Conservation (phyloP, 768 basidiomycete genomes). For the Boletus edulis region DNA sequence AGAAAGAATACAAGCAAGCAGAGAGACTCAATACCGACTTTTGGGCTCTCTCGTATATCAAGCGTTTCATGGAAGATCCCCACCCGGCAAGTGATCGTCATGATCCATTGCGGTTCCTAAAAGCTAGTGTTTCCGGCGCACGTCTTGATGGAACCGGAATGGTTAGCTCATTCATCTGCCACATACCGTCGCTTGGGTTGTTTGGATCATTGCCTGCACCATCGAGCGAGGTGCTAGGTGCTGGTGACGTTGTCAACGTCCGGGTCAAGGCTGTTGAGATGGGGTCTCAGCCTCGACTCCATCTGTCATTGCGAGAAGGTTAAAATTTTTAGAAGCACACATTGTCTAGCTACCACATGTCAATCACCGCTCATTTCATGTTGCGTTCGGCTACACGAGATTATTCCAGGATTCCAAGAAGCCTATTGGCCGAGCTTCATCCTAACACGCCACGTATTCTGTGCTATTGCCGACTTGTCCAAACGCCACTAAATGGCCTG, state of each 20-base stretch:
- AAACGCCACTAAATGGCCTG: neutral
- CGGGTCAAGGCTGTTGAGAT: slow-evolving; percentile 27
- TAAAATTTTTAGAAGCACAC: neutral
- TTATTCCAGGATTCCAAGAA: no score
- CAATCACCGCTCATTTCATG: neutral
- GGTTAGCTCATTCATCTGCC: slow-evolving; percentile 16
- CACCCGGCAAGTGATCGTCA: slow-evolving; percentile 12
- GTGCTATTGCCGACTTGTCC: no score
- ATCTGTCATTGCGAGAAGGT: slow-evolving; percentile 13
- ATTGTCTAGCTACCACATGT: neutral
- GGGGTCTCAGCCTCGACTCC: slow-evolving; percentile 28
- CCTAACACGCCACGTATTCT: no score
- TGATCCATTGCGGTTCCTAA: slow-evolving; percentile 30
- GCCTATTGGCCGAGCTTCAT: no score
- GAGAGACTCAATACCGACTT: slow-evolving; percentile 34
- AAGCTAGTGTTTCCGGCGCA: slow-evolving; percentile 20
- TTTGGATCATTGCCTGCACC: slow-evolving; percentile 14
- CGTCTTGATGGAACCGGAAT: slow-evolving; percentile 15
- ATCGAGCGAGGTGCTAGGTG: slow-evolving; percentile 6
- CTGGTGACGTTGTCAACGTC: slow-evolving; percentile 30
- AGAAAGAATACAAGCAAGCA: slow-evolving; percentile 32
- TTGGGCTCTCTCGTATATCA: slow-evolving; percentile 42
- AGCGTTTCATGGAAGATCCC: slow-evolving; percentile 35
- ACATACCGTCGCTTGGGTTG: slow-evolving; percentile 27
- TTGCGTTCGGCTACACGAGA: no score